Base-by-base conservation (phyloP, 2,329 filamentous ascomycete species). In the Onygenales sp. region DNA sequence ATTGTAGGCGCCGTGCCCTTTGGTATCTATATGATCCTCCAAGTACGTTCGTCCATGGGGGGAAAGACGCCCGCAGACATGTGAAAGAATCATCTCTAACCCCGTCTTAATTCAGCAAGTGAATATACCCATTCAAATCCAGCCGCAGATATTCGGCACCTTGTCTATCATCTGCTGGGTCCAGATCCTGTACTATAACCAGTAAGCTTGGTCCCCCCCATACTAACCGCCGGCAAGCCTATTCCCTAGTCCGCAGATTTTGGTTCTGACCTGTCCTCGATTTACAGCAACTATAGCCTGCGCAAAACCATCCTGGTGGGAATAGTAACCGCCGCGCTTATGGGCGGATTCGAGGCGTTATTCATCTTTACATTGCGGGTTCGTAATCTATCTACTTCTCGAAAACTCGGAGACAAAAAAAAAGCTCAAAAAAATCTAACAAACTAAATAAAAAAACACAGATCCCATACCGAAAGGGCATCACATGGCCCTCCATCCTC, bases 341-440 rank as follows among this genome's bases (percentile, higher is more conserved):
- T 82, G 59, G 81, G 71, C 1, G 77, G 78, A 0, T 63, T 79
- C 14, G 79, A 85, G 61, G 68, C 74, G 1, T 71, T 80, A 11
- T 67, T 85, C 31, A 79, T 85, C 55, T 58, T 85, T 11, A 79
- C 77, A 0, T 64, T 85, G 17, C 71, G 73, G 57, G 80, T 81
- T 68, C 14, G 31, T 43, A 4, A 31, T 9, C 21, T 10, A 33
- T 9, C 8, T 38, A n/a, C 41, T 9, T 43, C 17, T 13, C 35
- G 10, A 32, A 43, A 9, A 46, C 36, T 31, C 11, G 21, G 42
- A 41, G 5, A 17, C 14, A 17, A 17, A 11, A 14, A 14, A 9
- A 31, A 11, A 17, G 52, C 54, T 14, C 55, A 7, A 2, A 9
- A 49, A 9, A 14, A 59, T 9, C 14, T 51, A 48, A 17, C 55